Evolutionary conservation across 306 rosid species (phyloP), one percentile per base, ranked within the genome.

Genomic region (Alnus rubra): DNA sequence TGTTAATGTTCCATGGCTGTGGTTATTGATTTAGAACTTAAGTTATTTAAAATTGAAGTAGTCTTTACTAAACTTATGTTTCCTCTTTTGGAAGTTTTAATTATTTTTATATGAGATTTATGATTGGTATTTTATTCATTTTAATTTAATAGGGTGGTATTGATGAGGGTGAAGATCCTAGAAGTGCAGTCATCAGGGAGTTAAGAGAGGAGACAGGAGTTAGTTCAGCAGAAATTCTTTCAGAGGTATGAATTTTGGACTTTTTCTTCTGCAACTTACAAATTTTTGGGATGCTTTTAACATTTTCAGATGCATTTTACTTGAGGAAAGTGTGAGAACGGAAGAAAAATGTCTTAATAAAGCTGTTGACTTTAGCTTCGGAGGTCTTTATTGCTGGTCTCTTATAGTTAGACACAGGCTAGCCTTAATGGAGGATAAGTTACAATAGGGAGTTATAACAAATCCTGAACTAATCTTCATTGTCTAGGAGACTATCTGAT

Each of bases 201-300:
- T 74, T 94, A 33, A 87, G 91, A 81, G 95, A 94, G 85, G 98
- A 94, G 82, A 94, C 98, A 3, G 97, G 97, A 73, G 91, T 94
- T 70, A 90, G 35, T 77, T 92, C 98, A 3, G 97, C 93, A 14
- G 96, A 94, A 86, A 79, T 92, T 77, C 78, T 92, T 76, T 85
- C 90, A 11, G 95, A 94, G 95, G 98, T 94, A 74, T 37, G 64
- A 59, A 52, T 78, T 72, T 16, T 65, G 39, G 42, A 63, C 30
- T 70, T 79, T 55, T 74, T 69, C 53, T 54, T 67, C 5, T 44
- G 14, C 14, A 18, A 16, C 19, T 67, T 78, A 48, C 15, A 62
- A 63, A 70, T 7, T 53, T 58, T 44, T 58, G 13, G 33, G 50
- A 56, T 51, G 55, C 44, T 53, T 28, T 47, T 51, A n/a, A 73